Evolutionary conservation across 2,329 filamentous ascomycete genomes (phyloP).

Genomic region (Hyphodiscus sp.): DNA sequence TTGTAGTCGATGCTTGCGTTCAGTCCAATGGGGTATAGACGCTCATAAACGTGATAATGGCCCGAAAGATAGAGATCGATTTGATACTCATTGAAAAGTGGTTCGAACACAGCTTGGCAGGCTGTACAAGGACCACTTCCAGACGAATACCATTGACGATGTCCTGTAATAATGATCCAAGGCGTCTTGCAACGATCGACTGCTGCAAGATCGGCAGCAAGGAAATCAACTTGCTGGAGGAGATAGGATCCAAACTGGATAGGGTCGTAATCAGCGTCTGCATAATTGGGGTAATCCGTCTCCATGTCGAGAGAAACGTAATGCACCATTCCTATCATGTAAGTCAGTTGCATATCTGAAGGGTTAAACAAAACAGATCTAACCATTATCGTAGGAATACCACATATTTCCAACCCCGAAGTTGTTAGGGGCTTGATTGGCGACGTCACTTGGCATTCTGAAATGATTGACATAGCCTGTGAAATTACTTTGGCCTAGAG

Average conservation of each 20-base stretch:
- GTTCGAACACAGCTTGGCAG: slow-evolving; percentile 42
- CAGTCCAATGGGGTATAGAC: slow-evolving; percentile 13
- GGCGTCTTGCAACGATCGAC: slow-evolving; percentile 23
- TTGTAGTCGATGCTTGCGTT: slow-evolving; percentile 13
- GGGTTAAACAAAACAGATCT: too few species aligned
- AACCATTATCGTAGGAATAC: slow-evolving; percentile 52
- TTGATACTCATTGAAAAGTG: slow-evolving; percentile 36
- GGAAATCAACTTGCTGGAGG: slow-evolving; percentile 38
- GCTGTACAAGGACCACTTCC: slow-evolving; percentile 10
- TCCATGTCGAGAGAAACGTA: slow-evolving; percentile 50
- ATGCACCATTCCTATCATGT: slow-evolving; percentile 41
- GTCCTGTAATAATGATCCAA: slow-evolving; percentile 21
- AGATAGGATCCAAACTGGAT: slow-evolving; percentile 37
- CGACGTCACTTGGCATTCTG: slow-evolving; percentile 30
- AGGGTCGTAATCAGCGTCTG: slow-evolving; percentile 36
- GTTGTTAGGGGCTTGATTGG: not conserved
- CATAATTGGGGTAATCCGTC: slow-evolving; percentile 37
- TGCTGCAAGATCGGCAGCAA: slow-evolving; percentile 27
- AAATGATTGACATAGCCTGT: slow-evolving; percentile 50
- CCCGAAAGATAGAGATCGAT: slow-evolving; percentile 41
- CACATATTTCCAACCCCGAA: slow-evolving; percentile 40
- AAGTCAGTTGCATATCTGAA: too few species aligned
- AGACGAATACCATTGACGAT: slow-evolving; percentile 19
- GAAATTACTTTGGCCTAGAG: slow-evolving; percentile 50
- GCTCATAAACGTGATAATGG: slow-evolving; percentile 41